These are phyloP conservation scores for Colletotrichum salicis DNA, from an alignment of 2,329 filamentous ascomycete species.

Conservation along the genomic window DNA sequence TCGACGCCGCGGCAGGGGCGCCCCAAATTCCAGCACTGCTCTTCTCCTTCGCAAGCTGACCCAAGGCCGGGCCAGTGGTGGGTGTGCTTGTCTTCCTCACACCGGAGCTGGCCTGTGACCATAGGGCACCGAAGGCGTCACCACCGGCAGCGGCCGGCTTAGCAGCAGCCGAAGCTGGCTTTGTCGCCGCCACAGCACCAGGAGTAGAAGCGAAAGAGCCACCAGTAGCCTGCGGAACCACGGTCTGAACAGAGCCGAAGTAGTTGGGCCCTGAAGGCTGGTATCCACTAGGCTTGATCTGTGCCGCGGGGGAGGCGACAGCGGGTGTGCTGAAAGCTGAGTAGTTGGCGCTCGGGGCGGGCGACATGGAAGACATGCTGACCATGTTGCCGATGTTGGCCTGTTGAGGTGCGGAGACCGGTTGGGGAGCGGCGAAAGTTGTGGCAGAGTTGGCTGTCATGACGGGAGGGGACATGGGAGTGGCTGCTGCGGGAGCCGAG, in stretches of 20 bases:
- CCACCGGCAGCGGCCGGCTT: constrained; percentile 72
- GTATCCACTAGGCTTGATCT: constrained; percentile 71
- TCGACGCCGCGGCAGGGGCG: constrained; percentile 62
- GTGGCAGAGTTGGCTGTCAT: constrained; percentile 63
- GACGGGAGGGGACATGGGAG: constrained; percentile 59
- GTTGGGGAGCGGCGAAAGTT: constrained; percentile 85
- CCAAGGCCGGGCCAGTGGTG: constrained; percentile 80
- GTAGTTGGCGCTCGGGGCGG: constrained; percentile 72
- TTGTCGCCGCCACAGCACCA: constrained; percentile 56
- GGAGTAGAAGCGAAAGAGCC: constrained; percentile 40
- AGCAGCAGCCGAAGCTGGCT: constrained; percentile 58
- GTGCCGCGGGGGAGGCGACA: constrained; percentile 51
- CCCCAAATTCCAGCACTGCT: constrained; percentile 96
- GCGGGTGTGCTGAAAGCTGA: constrained; percentile 68
- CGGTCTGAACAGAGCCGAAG: constrained; percentile 81
- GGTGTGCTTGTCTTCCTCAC: constrained; percentile 78
- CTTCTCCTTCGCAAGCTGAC: constrained; percentile 98
- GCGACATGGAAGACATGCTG: constrained; percentile 83
- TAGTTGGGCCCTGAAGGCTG: constrained; percentile 91
- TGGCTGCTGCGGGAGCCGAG: constrained; percentile 56
- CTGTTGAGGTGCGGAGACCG: constrained; percentile 84
- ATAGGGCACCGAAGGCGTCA: constrained; percentile 91
- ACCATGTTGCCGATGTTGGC: constrained; percentile 84
- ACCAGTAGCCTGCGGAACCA: constrained; percentile 39
- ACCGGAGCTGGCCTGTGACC: constrained; percentile 78